Evolutionary conservation across 2,329 filamentous ascomycete genomes (phyloP), one percentile per base, ranked within the genome.

Genomic region (Fusarium zealandicum): DNA sequence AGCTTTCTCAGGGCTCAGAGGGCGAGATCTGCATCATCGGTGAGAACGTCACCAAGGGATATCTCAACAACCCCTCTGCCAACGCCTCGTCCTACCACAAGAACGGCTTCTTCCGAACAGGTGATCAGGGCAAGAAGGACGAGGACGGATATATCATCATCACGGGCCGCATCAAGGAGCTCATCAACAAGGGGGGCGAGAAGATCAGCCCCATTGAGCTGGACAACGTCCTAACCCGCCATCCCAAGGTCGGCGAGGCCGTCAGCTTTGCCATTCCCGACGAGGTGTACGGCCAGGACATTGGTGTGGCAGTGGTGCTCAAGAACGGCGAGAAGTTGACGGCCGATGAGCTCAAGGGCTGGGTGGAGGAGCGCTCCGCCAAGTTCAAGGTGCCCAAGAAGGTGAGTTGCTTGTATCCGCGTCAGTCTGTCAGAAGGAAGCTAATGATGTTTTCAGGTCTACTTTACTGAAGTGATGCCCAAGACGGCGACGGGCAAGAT

Each of bases 401-500:
- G 81, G 89, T 90, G 69, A 69, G 78, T 70, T 37, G 28, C 11
- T 31, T n/a, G 28, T 14, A 14, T 17, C 11, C 43, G n/a, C 12
- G 13, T 41, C 22, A 1, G 5, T 20, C 18, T 31, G 27, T 16
- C 3, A 6, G 31, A 41, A 40, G 8, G 31, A 41, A 40, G 16
- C 10, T 61, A 43, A 45, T 25, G 10, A 30, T 5, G n/a, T 51
- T 13, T 45, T 9, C 12, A 89, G 87, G 79, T 93, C 30, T 95
- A 90, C 78, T 92, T 95, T 66, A 90, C 90, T 30, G 83, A 91
- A 52, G 77, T 88, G 61, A 96, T 96, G 86, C 91, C 91, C 59
- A 96, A 96, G 82, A 93, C 92, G 4, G 90, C 91, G n/a, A 96
- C 91, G 6, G 91, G 91, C 50, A 96, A 96, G 80, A 89, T 96